Base-by-base conservation (phyloP, 768 basidiomycete genomes). In the Hericium erinaceus region DNA sequence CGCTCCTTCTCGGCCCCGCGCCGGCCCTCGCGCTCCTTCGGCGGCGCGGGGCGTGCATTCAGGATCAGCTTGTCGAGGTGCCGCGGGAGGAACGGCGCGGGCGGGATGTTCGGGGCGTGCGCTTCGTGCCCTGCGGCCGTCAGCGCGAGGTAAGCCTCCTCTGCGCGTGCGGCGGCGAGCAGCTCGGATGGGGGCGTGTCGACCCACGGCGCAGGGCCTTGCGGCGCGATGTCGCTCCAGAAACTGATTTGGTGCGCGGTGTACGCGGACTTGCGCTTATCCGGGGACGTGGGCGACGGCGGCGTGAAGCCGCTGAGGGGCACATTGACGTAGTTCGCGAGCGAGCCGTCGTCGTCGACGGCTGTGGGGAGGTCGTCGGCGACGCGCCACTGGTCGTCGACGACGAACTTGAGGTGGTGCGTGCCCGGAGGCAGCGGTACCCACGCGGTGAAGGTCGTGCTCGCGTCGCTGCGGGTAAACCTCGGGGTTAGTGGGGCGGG, bases 21-120 rank as follows among this genome's bases (percentile, higher is more conserved):
- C 37, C 63, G 52, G 12, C 64, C 61, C n/a, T 63, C 55, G 55
- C 51, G 58, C 37, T 50, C 20, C 18, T 37, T 28, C 33, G 58
- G 16, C 3, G 77, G 66, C 65, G 67, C 57, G 63, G 69, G 37
- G 51, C 70, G 64, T 64, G 70, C 68, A 58, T 98, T 98, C 60
- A 99, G 72, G 58, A 98, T 97, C 52, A 97, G 84, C 65, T 93
- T 94, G 66, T 98, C 95, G 44, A 99, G 75, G 66, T 98, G 92
- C 1, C 94, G 75, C 0, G 97, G 97, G 48, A 98, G 77, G 1
- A 79, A 75, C 1, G 97, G 94, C 2, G 97, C 94, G 20, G 87
- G 85, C 2, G 94, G 94, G 59, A 95, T 87, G 62, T 83, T 83
- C 16, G 92, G 89, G 1, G 85, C 81, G 15, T 16, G 20, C 5